These are phyloP conservation scores for Priceomyces carsonii DNA, from an alignment of 805 yeast genomes.

Conservation along the genomic window DNA sequence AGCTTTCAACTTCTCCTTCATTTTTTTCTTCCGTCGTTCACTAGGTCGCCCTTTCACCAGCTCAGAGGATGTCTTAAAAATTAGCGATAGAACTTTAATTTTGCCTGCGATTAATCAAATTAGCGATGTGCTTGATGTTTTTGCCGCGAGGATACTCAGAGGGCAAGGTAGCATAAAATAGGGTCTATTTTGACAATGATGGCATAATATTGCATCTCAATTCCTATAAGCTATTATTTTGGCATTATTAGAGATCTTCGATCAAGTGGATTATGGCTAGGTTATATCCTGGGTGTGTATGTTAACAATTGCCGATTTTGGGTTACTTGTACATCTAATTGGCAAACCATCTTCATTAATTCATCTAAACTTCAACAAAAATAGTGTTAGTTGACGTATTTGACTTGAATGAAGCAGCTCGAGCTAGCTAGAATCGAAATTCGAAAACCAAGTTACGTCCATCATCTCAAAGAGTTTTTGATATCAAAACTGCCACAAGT, in stretches of 20 bases:
- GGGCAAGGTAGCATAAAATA: slow-evolving; percentile 87
- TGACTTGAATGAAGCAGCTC: too few species aligned
- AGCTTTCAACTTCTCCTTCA: slow-evolving; percentile 48
- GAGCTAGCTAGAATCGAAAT: too few species aligned
- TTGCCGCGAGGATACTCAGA: slow-evolving; percentile 76
- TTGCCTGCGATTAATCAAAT: slow-evolving; percentile 68
- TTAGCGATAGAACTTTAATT: slow-evolving; percentile 55
- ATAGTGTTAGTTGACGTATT: too few species aligned
- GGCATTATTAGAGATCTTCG: slow-evolving; percentile 52
- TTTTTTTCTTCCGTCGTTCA: slow-evolving; percentile 47
- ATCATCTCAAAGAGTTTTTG: too few species aligned
- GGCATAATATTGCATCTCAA: slow-evolving; percentile 69
- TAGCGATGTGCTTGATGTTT: slow-evolving; percentile 69
- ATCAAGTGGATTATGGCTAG: slow-evolving; percentile 74
- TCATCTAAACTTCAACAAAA: too few species aligned
- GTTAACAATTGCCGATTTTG: too few species aligned
- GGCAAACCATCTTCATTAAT: too few species aligned
- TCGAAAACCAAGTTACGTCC: too few species aligned
- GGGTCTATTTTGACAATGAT: slow-evolving; percentile 72
- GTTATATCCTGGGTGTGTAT: slow-evolving; percentile 57
- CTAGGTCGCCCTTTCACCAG: slow-evolving; percentile 62
- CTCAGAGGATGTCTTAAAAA: slow-evolving; percentile 55
- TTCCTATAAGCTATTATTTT: slow-evolving; percentile 64
- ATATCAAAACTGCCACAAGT: too few species aligned
- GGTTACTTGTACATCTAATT: too few species aligned